Evolutionary conservation across 2,329 filamentous ascomycete genomes (phyloP).

Genomic region (Sporothrix euskadiensis): DNA sequence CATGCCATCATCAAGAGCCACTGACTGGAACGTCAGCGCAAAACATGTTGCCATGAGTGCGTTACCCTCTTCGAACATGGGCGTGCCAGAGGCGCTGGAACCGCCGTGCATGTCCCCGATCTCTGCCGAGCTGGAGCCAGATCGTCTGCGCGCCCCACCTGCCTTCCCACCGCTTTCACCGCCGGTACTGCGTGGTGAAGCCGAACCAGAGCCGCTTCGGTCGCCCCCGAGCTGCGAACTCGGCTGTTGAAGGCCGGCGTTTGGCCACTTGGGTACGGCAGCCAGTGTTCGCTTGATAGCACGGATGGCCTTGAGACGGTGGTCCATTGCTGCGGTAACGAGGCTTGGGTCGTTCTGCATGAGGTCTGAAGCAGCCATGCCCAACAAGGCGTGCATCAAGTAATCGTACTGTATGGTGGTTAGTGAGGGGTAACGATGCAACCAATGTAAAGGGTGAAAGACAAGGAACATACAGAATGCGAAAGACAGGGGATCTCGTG

Average conservation of each 20-base stretch:
- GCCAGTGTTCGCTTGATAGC: slow-evolving; percentile 59
- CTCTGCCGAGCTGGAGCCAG: neutral
- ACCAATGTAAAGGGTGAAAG: neutral
- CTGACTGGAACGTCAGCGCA: slow-evolving; percentile 60
- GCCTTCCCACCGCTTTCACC: neutral
- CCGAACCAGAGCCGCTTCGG: slow-evolving; percentile 1
- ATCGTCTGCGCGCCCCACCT: neutral
- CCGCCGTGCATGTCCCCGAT: slow-evolving; percentile 4
- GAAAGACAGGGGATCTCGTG: slow-evolving; percentile 67
- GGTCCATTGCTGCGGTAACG: slow-evolving; percentile 59
- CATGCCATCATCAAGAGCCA: slow-evolving; percentile 58
- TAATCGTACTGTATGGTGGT: slow-evolving; percentile 56
- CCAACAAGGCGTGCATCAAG: slow-evolving; percentile 70
- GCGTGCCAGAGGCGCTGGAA: slow-evolving; percentile 9
- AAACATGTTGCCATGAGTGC: slow-evolving; percentile 61
- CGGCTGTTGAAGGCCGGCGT: neutral
- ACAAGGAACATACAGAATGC: slow-evolving; percentile 53
- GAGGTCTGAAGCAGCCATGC: slow-evolving; percentile 67
- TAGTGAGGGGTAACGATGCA: neutral
- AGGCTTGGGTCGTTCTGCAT: slow-evolving; percentile 54
- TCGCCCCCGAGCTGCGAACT: neutral
- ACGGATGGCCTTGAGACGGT: slow-evolving; percentile 65
- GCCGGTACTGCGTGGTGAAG: neutral
- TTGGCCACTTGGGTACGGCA: slow-evolving; percentile 42
- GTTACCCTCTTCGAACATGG: slow-evolving; percentile 54